phyloP scores from a whole-genome alignment of 2,329 filamentous ascomycete species.

The Hirsutella thompsonii region DNA sequence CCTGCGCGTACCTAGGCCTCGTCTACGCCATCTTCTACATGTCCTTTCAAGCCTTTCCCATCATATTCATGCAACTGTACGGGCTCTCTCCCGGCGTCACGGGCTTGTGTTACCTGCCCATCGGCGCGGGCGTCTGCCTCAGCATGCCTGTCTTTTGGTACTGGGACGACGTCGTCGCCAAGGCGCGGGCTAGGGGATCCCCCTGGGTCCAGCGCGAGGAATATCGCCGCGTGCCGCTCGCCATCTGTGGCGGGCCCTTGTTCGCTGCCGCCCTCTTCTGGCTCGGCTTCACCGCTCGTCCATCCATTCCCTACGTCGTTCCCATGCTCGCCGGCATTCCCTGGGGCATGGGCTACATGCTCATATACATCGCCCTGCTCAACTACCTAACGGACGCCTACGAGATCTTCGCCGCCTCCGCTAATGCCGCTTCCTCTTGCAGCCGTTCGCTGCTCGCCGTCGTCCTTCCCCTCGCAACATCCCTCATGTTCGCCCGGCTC shows the following conservation, averaged over 20 bases:
- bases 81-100: constrained; percentile 48
- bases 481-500: constrained; percentile 33
- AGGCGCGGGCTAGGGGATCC: constrained; percentile 33
- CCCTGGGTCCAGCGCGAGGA: constrained; percentile 51
- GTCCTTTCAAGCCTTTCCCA: constrained; percentile 63
- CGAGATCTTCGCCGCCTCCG: constrained; percentile 54
- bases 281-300: constrained; percentile 45
- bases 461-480: constrained; percentile 42
- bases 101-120: constrained; percentile 56
- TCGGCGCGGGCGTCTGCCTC: constrained; percentile 49
- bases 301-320: constrained; percentile 34
- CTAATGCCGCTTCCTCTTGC: constrained; percentile 72
- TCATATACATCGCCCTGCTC: constrained; percentile 51
- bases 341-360: constrained; percentile 48
- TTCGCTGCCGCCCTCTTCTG: constrained; percentile 44
- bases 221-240: constrained; percentile 57
- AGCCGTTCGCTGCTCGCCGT: constrained; percentile 93
- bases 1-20: constrained; percentile 58
- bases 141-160: constrained; percentile 47
- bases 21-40: constrained; percentile 57
- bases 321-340: constrained; percentile 48
- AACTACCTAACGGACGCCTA: constrained; percentile 59
- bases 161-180: constrained; percentile 49
- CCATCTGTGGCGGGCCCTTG: constrained; percentile 55
- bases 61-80: constrained; percentile 55